Evolutionary conservation across 192 early-diverging fungal species (phyloP), one percentile per base, ranked within the genome.

Genomic region (Chytriomyces sp.): DNA sequence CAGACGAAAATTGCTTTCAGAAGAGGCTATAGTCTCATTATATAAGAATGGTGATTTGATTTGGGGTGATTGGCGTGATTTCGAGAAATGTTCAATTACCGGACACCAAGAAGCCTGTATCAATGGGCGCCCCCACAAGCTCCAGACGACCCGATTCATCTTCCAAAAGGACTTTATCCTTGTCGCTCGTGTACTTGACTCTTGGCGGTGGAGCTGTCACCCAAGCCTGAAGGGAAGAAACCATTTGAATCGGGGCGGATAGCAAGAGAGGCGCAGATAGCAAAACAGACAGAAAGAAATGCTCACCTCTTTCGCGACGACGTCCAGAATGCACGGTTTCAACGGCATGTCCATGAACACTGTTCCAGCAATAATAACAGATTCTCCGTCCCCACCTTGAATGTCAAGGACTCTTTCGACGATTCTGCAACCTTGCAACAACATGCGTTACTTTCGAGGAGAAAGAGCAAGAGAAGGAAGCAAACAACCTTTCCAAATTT

Each of bases 111-210:
- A 82, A 69, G 10, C 85, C 82, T 45, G 67, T 63, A 18, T 84
- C 77, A 16, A 97, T 46, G 43, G 82, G 72, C 3, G 77, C 50
- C 11, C 96, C 96, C 18, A 83, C 84, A 18, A 98, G 82, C 45
- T 86, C 86, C 16, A 98, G 86, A 43, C 97, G 86, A 11, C 96
- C 96, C 5, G 94, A 96, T 74, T 98, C 96, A 81, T 98, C 97
- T 79, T 98, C 97, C 60, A 98, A 76, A 26, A 87, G 83, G 23
- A 93, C 78, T 18, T 77, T 80, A 71, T 94, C 92, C 0, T 81
- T 78, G 1, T 88, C 91, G 18, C 83, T 86, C 7, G 82, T 81
- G 83, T 96, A 98, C 75, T 90, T 92, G 66, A 74, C 76, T n/a
- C 87, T 80, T 50, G 88, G 83, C 8, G 87, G 82, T 8, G 93